Conservation (phyloP, 352 stramenopile species). For the Phytophthora ramorum region DNA sequence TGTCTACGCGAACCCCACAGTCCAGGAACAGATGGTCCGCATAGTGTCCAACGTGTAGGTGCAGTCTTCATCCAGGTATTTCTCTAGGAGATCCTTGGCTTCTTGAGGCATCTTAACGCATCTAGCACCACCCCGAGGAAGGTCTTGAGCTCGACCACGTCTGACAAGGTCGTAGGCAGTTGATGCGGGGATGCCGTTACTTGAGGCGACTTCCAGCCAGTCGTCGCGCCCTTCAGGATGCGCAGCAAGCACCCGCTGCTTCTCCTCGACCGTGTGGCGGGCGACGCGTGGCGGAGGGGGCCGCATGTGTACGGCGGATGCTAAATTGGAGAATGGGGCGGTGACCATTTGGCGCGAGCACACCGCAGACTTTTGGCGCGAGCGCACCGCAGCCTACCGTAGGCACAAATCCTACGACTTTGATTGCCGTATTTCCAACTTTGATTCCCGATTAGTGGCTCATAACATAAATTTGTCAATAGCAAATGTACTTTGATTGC, state of each 20-base stretch:
- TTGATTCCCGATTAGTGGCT: no score
- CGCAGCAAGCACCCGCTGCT: background rate
- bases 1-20: background rate
- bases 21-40: background rate
- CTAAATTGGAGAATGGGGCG: no score
- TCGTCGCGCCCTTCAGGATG: background rate
- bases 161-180: background rate
- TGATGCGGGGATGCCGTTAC: background rate
- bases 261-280: background rate
- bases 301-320: no score
- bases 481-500: no score
- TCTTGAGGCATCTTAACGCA: background rate
- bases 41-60: background rate
- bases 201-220: background rate
- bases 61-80: conserved; percentile 1
- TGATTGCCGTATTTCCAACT: no score
- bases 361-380: no score
- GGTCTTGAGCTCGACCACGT: background rate
- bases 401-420: no score
- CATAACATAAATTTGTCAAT: no score
- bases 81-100: background rate
- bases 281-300: background rate
- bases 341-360: no score
- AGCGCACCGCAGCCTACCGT: no score
- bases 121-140: background rate